Conservation (phyloP, 306 rosid species). For the Cucumis melo region DNA sequence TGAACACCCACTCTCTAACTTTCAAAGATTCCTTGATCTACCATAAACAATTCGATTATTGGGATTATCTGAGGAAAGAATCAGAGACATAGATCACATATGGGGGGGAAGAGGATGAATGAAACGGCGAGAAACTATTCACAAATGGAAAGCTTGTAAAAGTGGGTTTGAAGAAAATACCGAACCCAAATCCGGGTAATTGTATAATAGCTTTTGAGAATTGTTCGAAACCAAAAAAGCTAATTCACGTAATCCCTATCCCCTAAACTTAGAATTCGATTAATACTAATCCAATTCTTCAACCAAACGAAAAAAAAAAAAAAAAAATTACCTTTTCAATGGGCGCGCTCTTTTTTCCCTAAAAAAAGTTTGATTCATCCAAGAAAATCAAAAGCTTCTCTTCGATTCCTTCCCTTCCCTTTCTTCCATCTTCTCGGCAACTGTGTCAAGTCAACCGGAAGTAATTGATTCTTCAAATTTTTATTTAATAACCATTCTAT, state of each 20-base stretch:
- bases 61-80: background rate
- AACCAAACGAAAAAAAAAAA: background rate
- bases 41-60: background rate
- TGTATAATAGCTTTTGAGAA: background rate
- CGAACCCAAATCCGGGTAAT: background rate
- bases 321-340: background rate
- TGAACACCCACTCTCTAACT: background rate
- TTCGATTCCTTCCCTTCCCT: background rate
- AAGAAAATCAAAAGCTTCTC: background rate
- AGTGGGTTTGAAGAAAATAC: background rate
- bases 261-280: background rate
- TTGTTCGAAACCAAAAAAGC: background rate
- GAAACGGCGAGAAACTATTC: background rate
- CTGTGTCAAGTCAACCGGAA: background rate
- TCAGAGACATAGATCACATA: background rate
- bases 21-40: background rate
- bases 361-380: background rate
- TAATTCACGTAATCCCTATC: background rate
- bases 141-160: background rate
- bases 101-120: background rate
- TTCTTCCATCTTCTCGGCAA: background rate
- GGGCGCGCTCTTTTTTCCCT: background rate
- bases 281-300: background rate
- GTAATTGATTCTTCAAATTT: background rate
- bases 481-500: background rate